These are phyloP conservation scores for Aspergillus affinis DNA, from an alignment of 495 filamentous ascomycete genomes.

Conservation along the genomic window DNA sequence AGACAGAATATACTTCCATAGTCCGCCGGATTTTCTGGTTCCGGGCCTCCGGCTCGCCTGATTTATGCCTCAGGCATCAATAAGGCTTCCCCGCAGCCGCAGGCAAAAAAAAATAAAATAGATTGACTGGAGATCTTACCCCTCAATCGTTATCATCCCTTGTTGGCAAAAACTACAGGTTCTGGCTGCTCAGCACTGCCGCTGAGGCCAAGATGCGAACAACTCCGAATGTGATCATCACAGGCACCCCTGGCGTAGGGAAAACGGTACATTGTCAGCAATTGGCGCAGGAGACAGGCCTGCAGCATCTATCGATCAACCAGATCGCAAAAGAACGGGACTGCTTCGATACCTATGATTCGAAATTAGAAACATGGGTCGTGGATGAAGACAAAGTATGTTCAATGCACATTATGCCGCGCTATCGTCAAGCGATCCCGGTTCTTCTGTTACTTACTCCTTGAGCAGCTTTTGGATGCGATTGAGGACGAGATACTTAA, in stretches of 20 bases:
- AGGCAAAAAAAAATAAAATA: background rate
- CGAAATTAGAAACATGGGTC: conserved; percentile 83
- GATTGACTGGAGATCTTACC: no score
- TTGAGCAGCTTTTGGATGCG: conserved; percentile 72
- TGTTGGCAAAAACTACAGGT: background rate
- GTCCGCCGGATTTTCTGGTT: no score
- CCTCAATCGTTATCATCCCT: background rate
- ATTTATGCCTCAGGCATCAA: no score
- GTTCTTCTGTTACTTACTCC: background rate
- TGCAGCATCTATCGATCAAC: conserved; percentile 87
- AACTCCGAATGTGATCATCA: conserved; percentile 88
- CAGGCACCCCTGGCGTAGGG: conserved; percentile 92
- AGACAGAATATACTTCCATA: no score
- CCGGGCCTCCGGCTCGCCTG: no score
- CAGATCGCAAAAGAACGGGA: conserved; percentile 79
- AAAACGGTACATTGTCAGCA: conserved; percentile 88
- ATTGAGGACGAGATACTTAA: conserved; percentile 78
- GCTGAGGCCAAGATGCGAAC: conserved; percentile 45
- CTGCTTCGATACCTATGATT: conserved; percentile 82
- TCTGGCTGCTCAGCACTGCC: background rate
- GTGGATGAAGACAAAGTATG: conserved; percentile 94
- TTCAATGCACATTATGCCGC: conserved; percentile 5
- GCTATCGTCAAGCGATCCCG: background rate
- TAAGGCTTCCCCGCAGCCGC: background rate
- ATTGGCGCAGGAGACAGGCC: conserved; percentile 68